A percentile compares a stretch with the other conserved stretches of the same genome.
phyloP scores from a whole-genome alignment of 306 rosid species.

The Cicer chorassanicum region DNA sequence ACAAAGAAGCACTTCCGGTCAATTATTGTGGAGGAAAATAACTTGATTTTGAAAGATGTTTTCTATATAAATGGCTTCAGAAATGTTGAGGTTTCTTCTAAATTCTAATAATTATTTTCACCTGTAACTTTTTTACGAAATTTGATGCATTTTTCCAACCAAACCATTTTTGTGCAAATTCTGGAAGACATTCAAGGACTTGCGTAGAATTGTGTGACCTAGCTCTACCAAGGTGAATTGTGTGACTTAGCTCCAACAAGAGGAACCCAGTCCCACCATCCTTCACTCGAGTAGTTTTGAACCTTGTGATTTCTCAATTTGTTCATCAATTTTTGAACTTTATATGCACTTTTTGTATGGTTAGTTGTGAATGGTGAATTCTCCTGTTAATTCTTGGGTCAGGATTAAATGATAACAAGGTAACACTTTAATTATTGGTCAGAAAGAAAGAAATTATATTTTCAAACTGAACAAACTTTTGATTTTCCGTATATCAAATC shows the following conservation, averaged over 20 bases:
- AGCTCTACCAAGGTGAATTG: no score
- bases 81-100: no score
- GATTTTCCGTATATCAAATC: neutral
- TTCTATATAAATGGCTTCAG: no score
- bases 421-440: neutral
- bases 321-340: neutral
- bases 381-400: neutral
- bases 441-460: neutral
- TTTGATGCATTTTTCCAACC: no score
- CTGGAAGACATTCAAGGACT: neutral
- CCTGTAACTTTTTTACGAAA: no score
- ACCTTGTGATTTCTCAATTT: neutral
- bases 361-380: neutral
- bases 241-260: no score
- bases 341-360: neutral
- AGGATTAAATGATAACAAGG: neutral
- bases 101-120: no score
- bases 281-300: neutral
- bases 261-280: neutral
- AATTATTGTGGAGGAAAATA: no score
- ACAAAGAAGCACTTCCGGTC: neutral
- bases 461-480: neutral
- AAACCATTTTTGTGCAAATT: no score
- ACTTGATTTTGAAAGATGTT: no score
- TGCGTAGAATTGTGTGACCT: neutral